Percentiles rank a stretch among this genome's conserved stretches.
These are phyloP conservation scores for Fusarium avenaceum DNA, from an alignment of 2,329 filamentous ascomycete genomes.

Conservation along the genomic window DNA sequence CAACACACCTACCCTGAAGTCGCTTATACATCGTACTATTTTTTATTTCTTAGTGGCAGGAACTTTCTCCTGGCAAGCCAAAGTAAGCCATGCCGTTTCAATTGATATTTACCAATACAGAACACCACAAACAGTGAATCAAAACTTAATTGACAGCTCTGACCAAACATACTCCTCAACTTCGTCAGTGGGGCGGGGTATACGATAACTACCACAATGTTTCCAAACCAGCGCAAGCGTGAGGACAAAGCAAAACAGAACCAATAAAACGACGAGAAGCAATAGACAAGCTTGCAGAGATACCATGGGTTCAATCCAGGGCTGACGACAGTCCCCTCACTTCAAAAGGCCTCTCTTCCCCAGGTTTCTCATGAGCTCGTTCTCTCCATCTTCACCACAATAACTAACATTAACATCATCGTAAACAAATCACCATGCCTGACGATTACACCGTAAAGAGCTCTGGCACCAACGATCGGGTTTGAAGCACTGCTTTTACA, in stretches of 20 bases:
- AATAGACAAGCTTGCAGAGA: neutral
- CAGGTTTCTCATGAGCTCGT: neutral
- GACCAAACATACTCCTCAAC: neutral
- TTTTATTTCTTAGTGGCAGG: no score
- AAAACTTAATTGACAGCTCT: neutral
- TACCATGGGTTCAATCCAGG: neutral
- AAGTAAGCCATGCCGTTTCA: no score
- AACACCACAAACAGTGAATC: no score
- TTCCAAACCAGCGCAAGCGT: neutral
- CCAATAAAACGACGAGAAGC: conserved; percentile 7
- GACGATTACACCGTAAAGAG: conserved; percentile 59
- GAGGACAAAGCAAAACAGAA: conserved; percentile 9
- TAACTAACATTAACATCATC: neutral
- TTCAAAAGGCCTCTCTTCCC: conserved; percentile 3
- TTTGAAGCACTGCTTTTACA: conserved; percentile 48
- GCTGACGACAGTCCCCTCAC: neutral
- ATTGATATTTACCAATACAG: no score
- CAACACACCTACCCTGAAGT: no score
- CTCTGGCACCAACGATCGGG: conserved; percentile 74
- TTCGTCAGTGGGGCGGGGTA: neutral
- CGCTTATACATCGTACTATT: no score
- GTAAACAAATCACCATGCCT: conserved; percentile 27
- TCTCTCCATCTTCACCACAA: neutral
- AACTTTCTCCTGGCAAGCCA: no score
- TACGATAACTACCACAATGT: conserved; percentile 1